Evolutionary conservation across 345 rosid genomes (phyloP).

Genomic region (Rhodamnia rubescens): DNA sequence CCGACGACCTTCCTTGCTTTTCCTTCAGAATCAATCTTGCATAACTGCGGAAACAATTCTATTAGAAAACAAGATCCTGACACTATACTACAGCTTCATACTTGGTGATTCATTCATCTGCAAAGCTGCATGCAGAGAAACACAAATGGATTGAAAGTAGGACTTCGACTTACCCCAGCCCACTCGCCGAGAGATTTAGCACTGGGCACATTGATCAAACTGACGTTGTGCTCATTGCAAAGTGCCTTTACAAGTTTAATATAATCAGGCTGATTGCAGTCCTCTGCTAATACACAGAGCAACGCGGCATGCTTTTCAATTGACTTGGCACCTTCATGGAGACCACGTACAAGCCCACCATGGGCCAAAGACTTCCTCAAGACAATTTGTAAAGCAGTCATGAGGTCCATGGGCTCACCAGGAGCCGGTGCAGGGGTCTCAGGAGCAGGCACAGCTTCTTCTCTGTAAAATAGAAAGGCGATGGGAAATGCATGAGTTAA

Average conservation of each 20-base stretch:
- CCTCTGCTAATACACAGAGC: conserved; percentile 78
- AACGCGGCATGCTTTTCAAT: conserved; percentile 69
- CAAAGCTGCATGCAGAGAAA: neutral
- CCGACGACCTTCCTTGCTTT: conserved; percentile 85
- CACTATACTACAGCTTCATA: neutral
- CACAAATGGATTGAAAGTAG: no score
- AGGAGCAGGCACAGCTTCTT: conserved; percentile 43
- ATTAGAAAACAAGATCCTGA: neutral
- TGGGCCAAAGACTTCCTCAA: conserved; percentile 69
- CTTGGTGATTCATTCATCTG: neutral
- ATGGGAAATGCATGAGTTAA: neutral
- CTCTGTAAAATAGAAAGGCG: conserved; percentile 24
- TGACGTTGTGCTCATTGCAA: conserved; percentile 61
- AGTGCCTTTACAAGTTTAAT: conserved; percentile 72
- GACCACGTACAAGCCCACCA: conserved; percentile 71
- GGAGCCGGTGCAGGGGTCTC: conserved; percentile 34
- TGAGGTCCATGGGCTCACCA: conserved; percentile 67
- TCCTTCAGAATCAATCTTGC: conserved; percentile 83
- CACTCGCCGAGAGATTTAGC: conserved; percentile 89
- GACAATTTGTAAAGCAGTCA: conserved; percentile 65
- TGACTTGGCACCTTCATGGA: conserved; percentile 68
- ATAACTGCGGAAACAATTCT: conserved; percentile 29
- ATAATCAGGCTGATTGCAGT: conserved; percentile 81
- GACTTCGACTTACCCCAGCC: conserved; percentile 62
- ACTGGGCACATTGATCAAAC: conserved; percentile 59